Evolutionary conservation across 768 basidiomycete genomes (phyloP), one percentile per base, ranked within the genome.

Genomic region (Lentinus brumalis): DNA sequence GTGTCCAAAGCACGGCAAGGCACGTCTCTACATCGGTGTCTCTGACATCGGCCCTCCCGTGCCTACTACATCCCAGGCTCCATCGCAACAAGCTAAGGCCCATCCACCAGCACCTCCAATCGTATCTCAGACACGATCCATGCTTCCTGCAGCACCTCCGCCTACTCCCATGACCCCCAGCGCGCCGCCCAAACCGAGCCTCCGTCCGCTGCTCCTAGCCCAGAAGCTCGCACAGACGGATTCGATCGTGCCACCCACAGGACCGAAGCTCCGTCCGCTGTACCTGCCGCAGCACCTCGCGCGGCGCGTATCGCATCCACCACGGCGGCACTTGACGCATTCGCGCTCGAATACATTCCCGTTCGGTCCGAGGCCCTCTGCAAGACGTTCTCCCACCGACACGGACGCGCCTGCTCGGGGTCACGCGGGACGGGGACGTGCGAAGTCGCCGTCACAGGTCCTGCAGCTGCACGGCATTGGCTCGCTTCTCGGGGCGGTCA

Each of bases 181-280:
- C 40, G 31, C 38, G 11, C 52, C 35, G 46, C 26, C 53, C 39
- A 26, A 41, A 16, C 52, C 52, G 15, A 44, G 55, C 15, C 65
- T 69, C 14, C 68, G 68, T 15, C 62, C 65, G 18, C 59, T 71
- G 49, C 18, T 69, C 18, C 62, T 71, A 14, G 65, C 70, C 31
- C 67, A 68, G 65, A 61, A 69, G 47, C 39, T 71, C 41, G 68
- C 61, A 32, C 61, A 63, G 41, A 47, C 52, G 8, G 44, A 57
- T 31, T 55, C 53, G 32, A 50, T 58, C 32, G 42, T 57, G 15
- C 30, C 16, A 32, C 60, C 40, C 53, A n/a, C 46, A 32, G 46
- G 16, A n/a, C 53, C 53, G 30, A 53, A 26, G 29, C 56, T 59
- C 38, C 64, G 64, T 29, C 60, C 60, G 16, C 64, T 65, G 49